Percentiles rank a stretch among this genome's conserved stretches.
phyloP scores from a whole-genome alignment of 352 stramenopile species.

The Globisporangium parvum region DNA sequence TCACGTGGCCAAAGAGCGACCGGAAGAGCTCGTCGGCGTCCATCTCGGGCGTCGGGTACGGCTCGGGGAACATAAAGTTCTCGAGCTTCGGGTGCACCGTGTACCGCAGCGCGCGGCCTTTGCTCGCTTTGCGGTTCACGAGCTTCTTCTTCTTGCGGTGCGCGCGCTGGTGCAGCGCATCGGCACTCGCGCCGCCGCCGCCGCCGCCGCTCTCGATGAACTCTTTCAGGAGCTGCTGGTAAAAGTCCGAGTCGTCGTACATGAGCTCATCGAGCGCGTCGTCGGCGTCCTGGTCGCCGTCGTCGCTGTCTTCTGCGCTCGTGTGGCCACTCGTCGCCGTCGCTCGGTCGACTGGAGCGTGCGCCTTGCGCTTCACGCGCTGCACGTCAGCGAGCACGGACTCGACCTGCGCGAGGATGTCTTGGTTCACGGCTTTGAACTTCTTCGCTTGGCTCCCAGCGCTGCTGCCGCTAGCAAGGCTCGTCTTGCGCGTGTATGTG shows the following conservation, averaged over 20 bases:
- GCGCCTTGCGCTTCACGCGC: slow-evolving; percentile 81
- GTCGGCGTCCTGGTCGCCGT: slow-evolving; percentile 17
- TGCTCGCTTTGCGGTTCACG: slow-evolving; percentile 87
- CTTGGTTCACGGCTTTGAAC: slow-evolving; percentile 87
- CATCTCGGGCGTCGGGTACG: slow-evolving; percentile 68
- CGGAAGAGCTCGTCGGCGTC: slow-evolving; percentile 82
- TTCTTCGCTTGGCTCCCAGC: slow-evolving; percentile 58
- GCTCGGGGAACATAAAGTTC: slow-evolving; percentile 89
- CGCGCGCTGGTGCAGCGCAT: slow-evolving; percentile 43
- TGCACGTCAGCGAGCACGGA: slow-evolving; percentile 75
- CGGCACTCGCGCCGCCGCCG: slow-evolving; percentile 22
- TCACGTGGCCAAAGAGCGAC: slow-evolving; percentile 73
- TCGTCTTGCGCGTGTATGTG: slow-evolving; percentile 70
- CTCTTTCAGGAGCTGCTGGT: slow-evolving; percentile 86
- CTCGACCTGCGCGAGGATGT: slow-evolving; percentile 80
- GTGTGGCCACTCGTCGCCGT: slow-evolving; percentile 19
- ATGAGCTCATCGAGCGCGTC: slow-evolving; percentile 65
- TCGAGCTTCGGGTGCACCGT: slow-evolving; percentile 84
- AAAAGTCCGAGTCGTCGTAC: slow-evolving; percentile 87
- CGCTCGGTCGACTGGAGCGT: slow-evolving; percentile 44
- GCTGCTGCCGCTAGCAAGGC: slow-evolving; percentile 34
- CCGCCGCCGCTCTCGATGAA: slow-evolving; percentile 77
- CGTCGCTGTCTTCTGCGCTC: slow-evolving; percentile 26
- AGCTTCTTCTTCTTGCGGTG: slow-evolving; percentile 83
- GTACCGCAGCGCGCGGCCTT: slow-evolving; percentile 78